phyloP scores from a whole-genome alignment of 2,329 filamentous ascomycete genomes.

The Aspergillus spinulosporus region DNA sequence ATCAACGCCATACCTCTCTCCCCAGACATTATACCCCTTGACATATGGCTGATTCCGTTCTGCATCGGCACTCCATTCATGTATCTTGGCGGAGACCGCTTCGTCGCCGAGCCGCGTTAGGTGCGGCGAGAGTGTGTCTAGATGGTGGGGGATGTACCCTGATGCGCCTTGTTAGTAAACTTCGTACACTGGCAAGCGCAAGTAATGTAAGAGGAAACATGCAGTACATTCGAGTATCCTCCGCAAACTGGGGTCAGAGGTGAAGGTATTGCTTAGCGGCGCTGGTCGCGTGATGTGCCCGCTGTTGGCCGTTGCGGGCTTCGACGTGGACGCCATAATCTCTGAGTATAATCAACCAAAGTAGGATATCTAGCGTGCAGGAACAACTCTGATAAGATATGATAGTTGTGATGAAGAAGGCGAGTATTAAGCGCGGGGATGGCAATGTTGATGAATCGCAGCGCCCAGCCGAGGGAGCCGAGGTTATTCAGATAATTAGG shows the following conservation, averaged over 20 bases:
- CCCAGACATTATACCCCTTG: slow-evolving; percentile 62
- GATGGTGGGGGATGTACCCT: slow-evolving; percentile 43
- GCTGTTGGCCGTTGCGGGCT: slow-evolving; percentile 37
- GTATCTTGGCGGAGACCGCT: slow-evolving; percentile 32
- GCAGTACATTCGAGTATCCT: slow-evolving; percentile 53
- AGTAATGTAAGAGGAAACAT: background rate
- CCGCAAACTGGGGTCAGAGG: slow-evolving; percentile 56
- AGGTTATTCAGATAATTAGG: too few species aligned
- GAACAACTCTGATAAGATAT: too few species aligned
- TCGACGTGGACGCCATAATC: too few species aligned
- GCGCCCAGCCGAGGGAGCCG: too few species aligned
- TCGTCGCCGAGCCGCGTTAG: slow-evolving; percentile 53
- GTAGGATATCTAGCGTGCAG: too few species aligned
- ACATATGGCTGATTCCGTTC: slow-evolving; percentile 66
- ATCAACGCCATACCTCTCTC: slow-evolving; percentile 53
- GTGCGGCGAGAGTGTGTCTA: slow-evolving; percentile 39
- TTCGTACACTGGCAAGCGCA: too few species aligned
- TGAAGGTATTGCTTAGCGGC: slow-evolving; percentile 57
- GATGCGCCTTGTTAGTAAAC: too few species aligned
- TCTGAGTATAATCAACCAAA: too few species aligned
- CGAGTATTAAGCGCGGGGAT: too few species aligned
- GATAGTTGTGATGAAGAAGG: too few species aligned
- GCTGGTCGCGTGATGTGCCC: slow-evolving; percentile 61
- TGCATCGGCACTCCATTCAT: slow-evolving; percentile 54
- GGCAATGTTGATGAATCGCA: too few species aligned